phyloP scores from a whole-genome alignment of 257 asterid species.

The Ballota nigra region DNA sequence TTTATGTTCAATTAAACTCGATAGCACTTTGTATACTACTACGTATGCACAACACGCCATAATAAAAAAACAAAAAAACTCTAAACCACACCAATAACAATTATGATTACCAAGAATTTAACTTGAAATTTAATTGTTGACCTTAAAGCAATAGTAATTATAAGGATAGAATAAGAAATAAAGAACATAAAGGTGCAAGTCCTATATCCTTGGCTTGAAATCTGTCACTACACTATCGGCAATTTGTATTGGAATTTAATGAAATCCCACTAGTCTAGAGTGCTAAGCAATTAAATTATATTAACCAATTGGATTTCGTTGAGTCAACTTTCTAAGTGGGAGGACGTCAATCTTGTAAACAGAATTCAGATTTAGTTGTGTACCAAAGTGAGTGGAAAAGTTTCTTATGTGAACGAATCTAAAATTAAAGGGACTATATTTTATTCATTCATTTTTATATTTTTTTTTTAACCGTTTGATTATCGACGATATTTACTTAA shows the following conservation, averaged over 20 bases:
- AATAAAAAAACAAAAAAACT: no score
- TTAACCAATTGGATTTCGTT: background rate
- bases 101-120: background rate
- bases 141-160: background rate
- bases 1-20: background rate
- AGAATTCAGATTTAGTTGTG: background rate
- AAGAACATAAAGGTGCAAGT: background rate
- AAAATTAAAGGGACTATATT: no score
- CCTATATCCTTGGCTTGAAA: background rate
- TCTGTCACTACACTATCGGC: conserved; percentile 4
- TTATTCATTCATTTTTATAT: no score
- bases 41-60: background rate
- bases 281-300: conserved; percentile 1
- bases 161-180: background rate
- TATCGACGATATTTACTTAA: no score
- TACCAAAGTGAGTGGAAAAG: background rate
- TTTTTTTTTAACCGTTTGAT: background rate
- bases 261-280: conserved; percentile 7
- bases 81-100: background rate
- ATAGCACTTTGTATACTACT: no score
- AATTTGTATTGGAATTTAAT: background rate
- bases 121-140: background rate
- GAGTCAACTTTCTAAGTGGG: background rate
- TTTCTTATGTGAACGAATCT: no score
- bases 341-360: background rate